Conservation (phyloP, 2,329 filamentous ascomycete genomes). For the Fusarium nurragi region DNA sequence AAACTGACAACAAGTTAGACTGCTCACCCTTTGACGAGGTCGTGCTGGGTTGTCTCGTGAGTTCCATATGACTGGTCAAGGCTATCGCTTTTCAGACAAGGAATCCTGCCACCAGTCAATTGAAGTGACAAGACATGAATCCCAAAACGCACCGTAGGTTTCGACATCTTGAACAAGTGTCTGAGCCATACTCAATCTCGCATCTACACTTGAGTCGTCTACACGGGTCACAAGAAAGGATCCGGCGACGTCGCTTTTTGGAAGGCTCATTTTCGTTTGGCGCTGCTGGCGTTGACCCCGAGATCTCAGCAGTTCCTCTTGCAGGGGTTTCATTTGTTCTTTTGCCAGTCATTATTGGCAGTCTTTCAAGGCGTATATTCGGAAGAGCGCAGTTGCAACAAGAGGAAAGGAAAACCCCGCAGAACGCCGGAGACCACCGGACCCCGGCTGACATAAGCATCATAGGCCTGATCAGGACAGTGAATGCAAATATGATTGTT, state of each 20-base stretch:
- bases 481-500: no score
- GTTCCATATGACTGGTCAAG: slow-evolving; percentile 1
- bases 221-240: slow-evolving; percentile 34
- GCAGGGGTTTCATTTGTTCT: background rate
- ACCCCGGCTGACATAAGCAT: slow-evolving; percentile 8
- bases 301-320: background rate
- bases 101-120: background rate
- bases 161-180: slow-evolving; percentile 28
- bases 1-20: background rate
- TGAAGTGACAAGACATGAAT: background rate
- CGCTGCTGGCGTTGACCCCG: background rate
- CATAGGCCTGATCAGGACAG: no score
- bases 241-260: slow-evolving; percentile 29
- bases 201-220: slow-evolving; percentile 36
- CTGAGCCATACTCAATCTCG: slow-evolving; percentile 22
- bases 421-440: slow-evolving; percentile 14
- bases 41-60: background rate
- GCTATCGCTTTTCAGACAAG: slow-evolving; percentile 21
- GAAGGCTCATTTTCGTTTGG: slow-evolving; percentile 4
- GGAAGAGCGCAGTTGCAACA: no score
- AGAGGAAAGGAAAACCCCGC: slow-evolving; percentile 6
- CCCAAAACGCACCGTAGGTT: background rate
- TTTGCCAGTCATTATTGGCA: slow-evolving; percentile 8
- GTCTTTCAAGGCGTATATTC: background rate
- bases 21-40: slow-evolving; percentile 16